Conservation (phyloP, 345 rosid species). For the Populus alba region DNA sequence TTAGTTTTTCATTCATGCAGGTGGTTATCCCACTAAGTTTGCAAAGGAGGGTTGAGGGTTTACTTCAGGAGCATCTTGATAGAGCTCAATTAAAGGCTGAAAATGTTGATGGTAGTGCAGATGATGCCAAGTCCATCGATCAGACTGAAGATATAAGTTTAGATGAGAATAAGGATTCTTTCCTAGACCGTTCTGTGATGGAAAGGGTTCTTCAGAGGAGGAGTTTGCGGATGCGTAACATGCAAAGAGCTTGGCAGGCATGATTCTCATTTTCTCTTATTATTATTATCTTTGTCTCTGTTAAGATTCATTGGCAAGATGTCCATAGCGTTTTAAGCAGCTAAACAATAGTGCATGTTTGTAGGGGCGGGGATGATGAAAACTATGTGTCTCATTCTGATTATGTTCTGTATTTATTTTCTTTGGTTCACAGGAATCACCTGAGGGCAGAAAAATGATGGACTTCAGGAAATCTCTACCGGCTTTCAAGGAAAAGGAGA, state of each 20-base stretch:
- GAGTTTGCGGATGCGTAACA: slow-evolving; percentile 85
- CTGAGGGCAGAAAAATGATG: slow-evolving; percentile 79
- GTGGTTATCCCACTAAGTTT: slow-evolving; percentile 84
- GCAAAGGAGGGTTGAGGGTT: slow-evolving; percentile 91
- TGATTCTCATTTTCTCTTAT: background rate
- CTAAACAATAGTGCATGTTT: background rate
- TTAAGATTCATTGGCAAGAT: background rate
- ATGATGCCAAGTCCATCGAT: slow-evolving; percentile 35
- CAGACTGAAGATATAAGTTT: slow-evolving; percentile 43
- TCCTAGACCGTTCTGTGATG: slow-evolving; percentile 84
- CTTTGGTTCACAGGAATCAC: slow-evolving; percentile 62
- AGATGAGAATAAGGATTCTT: slow-evolving; percentile 51
- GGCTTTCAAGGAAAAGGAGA: slow-evolving; percentile 84
- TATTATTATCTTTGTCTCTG: background rate
- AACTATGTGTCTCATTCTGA: background rate
- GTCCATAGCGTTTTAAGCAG: background rate
- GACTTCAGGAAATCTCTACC: slow-evolving; percentile 86
- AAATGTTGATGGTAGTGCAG: slow-evolving; percentile 33
- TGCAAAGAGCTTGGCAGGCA: slow-evolving; percentile 96
- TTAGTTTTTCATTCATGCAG: slow-evolving; percentile 33
- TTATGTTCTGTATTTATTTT: background rate
- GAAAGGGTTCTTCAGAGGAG: slow-evolving; percentile 92
- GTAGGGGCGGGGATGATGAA: background rate
- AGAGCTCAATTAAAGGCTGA: slow-evolving; percentile 56
- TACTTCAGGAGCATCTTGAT: slow-evolving; percentile 92